Evolutionary conservation across 768 basidiomycete genomes (phyloP).

Genomic region (Hebeloma cylindrosporum): DNA sequence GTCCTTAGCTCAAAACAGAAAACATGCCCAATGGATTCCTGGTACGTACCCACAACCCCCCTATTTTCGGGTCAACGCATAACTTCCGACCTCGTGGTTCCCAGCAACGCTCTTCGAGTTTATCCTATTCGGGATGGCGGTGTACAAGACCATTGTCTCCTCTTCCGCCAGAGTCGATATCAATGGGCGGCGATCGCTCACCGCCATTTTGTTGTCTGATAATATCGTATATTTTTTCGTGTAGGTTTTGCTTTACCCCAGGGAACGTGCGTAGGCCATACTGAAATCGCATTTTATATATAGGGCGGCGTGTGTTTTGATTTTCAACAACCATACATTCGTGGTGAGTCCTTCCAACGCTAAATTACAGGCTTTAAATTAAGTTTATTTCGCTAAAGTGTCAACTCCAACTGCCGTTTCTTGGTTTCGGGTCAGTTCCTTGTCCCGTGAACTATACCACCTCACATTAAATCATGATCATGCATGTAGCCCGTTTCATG

Average conservation of each 20-base stretch:
- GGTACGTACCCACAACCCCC: conserved; percentile 29
- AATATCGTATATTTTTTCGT: conserved; percentile 46
- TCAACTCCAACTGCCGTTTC: conserved; percentile 48
- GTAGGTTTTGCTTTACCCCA: conserved; percentile 30
- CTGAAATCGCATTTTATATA: neutral
- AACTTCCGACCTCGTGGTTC: too few relatives aligned
- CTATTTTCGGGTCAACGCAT: neutral
- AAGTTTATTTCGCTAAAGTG: conserved; percentile 28
- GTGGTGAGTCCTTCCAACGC: conserved; percentile 29
- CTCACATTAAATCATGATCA: too few relatives aligned
- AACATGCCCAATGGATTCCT: conserved; percentile 48
- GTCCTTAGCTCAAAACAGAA: conserved; percentile 38
- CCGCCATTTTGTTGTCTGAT: conserved; percentile 39
- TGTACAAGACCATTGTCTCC: conserved; percentile 34
- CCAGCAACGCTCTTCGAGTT: conserved; percentile 44
- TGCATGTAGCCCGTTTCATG: conserved; percentile 47
- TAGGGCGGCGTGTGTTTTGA: conserved; percentile 38
- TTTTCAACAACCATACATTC: conserved; percentile 50
- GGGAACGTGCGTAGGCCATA: neutral
- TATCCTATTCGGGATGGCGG: conserved; percentile 40
- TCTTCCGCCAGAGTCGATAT: conserved; percentile 25
- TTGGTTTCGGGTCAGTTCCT: conserved; percentile 41
- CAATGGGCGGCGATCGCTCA: conserved; percentile 29
- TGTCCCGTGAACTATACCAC: neutral
- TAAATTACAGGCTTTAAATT: neutral